Evolutionary conservation across 139 green algal species (phyloP).

Genomic region (Chlorella sp.): DNA sequence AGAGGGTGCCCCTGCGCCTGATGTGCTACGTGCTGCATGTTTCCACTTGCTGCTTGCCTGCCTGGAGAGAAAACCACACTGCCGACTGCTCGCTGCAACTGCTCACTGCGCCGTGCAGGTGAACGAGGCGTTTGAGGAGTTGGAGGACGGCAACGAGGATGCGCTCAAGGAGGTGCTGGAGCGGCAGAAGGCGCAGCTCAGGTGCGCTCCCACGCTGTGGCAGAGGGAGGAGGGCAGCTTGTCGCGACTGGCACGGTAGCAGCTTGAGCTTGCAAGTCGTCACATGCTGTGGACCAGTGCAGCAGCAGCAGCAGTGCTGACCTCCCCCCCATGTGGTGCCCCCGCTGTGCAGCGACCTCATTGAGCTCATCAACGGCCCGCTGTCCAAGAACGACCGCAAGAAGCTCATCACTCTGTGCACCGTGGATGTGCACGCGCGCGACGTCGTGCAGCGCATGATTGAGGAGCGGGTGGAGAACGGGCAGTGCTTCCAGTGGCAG

Average conservation of each 20-base stretch:
- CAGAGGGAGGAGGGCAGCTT: too few species aligned
- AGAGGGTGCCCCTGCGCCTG: background rate
- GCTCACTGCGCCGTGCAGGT: conserved; percentile 61
- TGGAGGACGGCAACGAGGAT: conserved; percentile 95
- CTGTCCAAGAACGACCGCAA: conserved; percentile 85
- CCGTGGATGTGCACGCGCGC: conserved; percentile 93
- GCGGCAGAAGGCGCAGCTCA: conserved; percentile 78
- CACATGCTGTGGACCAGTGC: background rate
- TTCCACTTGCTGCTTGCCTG: background rate
- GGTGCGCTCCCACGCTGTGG: background rate
- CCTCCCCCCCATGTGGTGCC: background rate
- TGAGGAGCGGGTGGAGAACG: conserved; percentile 84
- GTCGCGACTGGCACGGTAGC: too few species aligned
- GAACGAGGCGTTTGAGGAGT: conserved; percentile 89
- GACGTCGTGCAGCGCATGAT: conserved; percentile 90
- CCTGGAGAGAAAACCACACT: too few species aligned
- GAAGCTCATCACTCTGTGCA: conserved; percentile 96
- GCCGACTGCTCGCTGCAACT: too few species aligned
- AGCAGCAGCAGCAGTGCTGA: background rate
- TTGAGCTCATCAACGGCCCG: conserved; percentile 87
- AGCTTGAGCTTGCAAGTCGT: background rate
- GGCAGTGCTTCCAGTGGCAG: conserved; percentile 90
- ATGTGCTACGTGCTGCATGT: background rate
- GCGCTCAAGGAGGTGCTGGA: conserved; percentile 80
- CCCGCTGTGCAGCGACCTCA: conserved; percentile 65